Base-by-base conservation (phyloP, 2,329 filamentous ascomycete species). In the Pseudocercospora pini-densiflorae region DNA sequence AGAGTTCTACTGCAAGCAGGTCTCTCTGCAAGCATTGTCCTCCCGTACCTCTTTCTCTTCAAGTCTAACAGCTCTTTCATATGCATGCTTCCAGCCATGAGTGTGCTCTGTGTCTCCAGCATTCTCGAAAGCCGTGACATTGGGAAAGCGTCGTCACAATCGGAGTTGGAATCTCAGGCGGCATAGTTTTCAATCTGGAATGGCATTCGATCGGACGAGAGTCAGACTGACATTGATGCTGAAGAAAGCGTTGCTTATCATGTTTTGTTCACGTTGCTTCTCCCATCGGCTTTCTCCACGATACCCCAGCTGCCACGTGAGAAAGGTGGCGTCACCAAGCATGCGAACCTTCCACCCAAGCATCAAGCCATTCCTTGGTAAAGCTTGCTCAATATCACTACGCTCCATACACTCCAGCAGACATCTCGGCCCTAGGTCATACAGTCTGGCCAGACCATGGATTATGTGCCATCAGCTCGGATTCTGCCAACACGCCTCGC, bases 301-400 rank as follows among this genome's bases (percentile, higher is more conserved):
- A 27, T n/a, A 16, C 51, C 51, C 40, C 12, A 16, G 40, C 40
- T 27, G 51, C 51, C 51, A 55, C 27, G 51, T 19, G 27, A 54
- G 10, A 54, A 10, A 3, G 51, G 24, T 51, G 51, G 51, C 51
- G 23, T 31, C 24, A 55, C 23, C 51, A 55, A 55, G 51, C 51
- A 55, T 55, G 24, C 51, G 24, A 55, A 55, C 14, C 51, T 27
- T 54, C 51, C 14, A 40, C 21, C 14, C 45, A 21, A 51, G 47
- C 47, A 51, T 33, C 24, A 31, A 55, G 51, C 16, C 47, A 51
- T 51, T 55, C 14, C 51, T 55, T 55, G 51, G 51, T 55, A 55
- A 55, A 55, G 51, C 51, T 55, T 55, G 27, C 9, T 8, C 10
- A 14, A 24, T 51, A 51, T 51, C 24, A 55, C 49, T 27, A 21